A percentile compares a stretch with the other conserved stretches of the same genome.
Conservation (phyloP, 805 yeast genomes). For the Zygotorulaspora sp. region DNA sequence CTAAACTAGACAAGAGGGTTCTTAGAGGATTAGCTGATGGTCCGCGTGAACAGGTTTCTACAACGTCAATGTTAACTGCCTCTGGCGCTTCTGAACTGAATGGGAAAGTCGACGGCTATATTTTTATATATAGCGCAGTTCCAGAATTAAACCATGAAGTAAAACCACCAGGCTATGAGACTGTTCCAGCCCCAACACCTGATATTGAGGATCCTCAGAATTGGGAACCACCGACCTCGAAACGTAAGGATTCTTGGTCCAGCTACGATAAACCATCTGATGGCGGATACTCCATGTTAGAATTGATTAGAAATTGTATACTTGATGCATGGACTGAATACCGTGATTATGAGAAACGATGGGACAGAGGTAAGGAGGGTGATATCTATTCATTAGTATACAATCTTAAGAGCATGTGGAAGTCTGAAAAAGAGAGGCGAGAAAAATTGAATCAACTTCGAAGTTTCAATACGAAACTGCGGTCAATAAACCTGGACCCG, state of each 20-base stretch:
- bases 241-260: constrained; percentile 14
- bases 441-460: constrained; percentile 32
- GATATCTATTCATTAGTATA: constrained; percentile 60
- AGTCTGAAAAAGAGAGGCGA: constrained; percentile 35
- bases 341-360: constrained; percentile 46
- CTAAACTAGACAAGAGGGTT: constrained; percentile 54
- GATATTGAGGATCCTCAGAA: constrained; percentile 8
- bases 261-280: constrained; percentile 15
- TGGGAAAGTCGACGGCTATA: constrained; percentile 71
- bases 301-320: constrained; percentile 51
- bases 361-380: constrained; percentile 63
- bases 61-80: constrained; percentile 67
- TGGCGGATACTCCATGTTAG: constrained; percentile 32
- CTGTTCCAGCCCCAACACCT: constrained; percentile 16
- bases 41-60: constrained; percentile 56
- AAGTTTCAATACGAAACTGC: constrained; percentile 31
- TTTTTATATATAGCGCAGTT: constrained; percentile 63
- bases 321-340: constrained; percentile 74
- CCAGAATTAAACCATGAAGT: constrained; percentile 44
- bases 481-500: constrained; percentile 34
- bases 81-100: constrained; percentile 76
- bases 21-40: constrained; percentile 59
- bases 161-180: constrained; percentile 55
- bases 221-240: constrained; percentile 2
- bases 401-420: constrained; percentile 57